Evolutionary conservation across 2,329 filamentous ascomycete species (phyloP).

Genomic region (Escovopsis sp.): DNA sequence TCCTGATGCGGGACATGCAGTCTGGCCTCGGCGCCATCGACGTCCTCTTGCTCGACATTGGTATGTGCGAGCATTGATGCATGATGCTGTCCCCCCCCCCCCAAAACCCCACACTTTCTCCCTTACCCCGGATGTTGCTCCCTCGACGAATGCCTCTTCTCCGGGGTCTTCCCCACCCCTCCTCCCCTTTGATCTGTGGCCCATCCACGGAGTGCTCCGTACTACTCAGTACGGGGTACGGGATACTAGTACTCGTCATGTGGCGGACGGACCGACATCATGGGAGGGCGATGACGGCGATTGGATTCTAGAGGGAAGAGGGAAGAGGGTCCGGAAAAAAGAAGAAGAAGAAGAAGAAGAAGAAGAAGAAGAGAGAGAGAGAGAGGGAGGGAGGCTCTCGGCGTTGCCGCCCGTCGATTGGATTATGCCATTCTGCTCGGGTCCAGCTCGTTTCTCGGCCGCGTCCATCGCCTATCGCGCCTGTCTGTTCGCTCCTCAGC

Average conservation of each 20-base stretch:
- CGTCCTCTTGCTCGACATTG: constrained; percentile 23
- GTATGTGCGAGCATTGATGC: constrained; percentile 10
- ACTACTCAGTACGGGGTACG: no score
- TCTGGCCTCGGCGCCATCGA: constrained; percentile 16
- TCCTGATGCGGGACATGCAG: constrained; percentile 8
- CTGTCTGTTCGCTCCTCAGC: not conserved
- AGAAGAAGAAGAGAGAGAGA: not conserved
- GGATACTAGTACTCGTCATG: no score
- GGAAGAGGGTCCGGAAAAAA: no score
- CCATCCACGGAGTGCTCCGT: no score
- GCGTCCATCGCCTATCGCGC: not conserved
- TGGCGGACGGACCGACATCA: no score
- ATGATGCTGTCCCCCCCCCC: not conserved
- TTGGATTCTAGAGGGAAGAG: no score
- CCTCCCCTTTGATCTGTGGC: no score
- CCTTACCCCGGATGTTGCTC: constrained; percentile 1
- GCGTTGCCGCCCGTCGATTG: constrained; percentile 1
- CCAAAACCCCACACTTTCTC: not conserved
- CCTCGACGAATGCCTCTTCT: no score
- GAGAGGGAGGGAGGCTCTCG: constrained; percentile 1
- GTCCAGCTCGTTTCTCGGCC: not conserved
- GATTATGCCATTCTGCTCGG: no score
- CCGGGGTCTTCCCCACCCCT: no score
- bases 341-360: no score
- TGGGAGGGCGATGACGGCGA: no score